These are phyloP conservation scores for Trichoderma atroviride DNA, from an alignment of 2,329 filamentous ascomycete species.

Conservation along the genomic window DNA sequence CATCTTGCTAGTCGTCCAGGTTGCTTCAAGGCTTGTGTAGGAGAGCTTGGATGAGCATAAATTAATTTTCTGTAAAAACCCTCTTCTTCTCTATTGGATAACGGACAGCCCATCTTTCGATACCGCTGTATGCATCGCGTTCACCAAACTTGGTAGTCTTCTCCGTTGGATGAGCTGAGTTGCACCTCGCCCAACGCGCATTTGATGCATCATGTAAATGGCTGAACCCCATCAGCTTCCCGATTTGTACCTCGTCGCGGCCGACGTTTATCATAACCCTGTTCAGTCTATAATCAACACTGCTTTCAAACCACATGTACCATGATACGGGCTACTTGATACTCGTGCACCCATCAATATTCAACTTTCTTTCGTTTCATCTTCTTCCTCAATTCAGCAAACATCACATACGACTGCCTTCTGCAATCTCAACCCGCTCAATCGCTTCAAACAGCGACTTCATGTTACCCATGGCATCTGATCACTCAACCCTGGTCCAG, in stretches of 20 bases:
- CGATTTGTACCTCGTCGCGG: conserved; percentile 13
- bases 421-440: not conserved
- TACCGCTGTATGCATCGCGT: not conserved
- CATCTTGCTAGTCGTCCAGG: not conserved
- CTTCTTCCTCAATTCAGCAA: not conserved
- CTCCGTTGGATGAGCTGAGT: not conserved
- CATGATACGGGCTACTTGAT: not conserved
- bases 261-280: not conserved
- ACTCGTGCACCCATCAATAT: not conserved
- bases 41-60: not conserved
- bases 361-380: not conserved
- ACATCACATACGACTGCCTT: not conserved
- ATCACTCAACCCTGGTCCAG: conserved; percentile 3
- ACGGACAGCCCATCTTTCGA: not conserved
- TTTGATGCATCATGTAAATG: conserved; percentile 3
- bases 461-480: conserved; percentile 1
- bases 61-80: not conserved
- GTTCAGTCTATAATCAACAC: not conserved
- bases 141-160: not conserved
- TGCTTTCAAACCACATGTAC: not conserved
- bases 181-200: not conserved
- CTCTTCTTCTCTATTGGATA: not conserved
- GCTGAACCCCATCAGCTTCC: conserved; percentile 15
- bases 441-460: not conserved
- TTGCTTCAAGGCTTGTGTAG: not conserved